Base-by-base conservation (phyloP, 2,329 filamentous ascomycete species). In the Talaromyces verruculosus region DNA sequence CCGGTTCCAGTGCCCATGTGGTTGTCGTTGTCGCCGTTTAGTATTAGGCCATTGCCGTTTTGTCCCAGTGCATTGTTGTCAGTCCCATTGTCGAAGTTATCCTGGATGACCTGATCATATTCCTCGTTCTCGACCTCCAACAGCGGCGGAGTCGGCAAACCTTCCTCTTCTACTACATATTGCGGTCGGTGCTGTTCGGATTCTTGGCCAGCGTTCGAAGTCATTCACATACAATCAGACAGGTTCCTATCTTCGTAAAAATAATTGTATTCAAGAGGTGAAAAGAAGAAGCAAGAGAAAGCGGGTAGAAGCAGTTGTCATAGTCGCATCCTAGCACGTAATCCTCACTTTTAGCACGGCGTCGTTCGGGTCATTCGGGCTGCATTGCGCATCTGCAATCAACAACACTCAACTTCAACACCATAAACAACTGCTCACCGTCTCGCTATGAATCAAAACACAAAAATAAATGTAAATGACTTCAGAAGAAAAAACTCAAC, bases 131-230 rank as follows among this genome's bases (percentile, higher is more conserved):
- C 60, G 7, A n/a, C 47, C 8, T 63, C 35, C 33, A 41, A 28
- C 13, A 39, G 11, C 5, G 39, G 41, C 19, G 58, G 58, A n/a
- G 41, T 22, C n/a, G 43, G 41, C 28, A 53, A n/a, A 17, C 13
- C 61, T 25, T 39, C 61, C 15, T 51, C 45, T 41, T 51, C 43
- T 3, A 35, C 15, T 55, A 63, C 61, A 63, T 63, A 5, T 15
- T 63, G 61, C 3, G 45, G 22, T 43, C 19, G 47, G 7, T 22
- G 10, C n/a, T 28, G 33, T 10, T 55, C 33, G n/a, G 13, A 17
- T 33, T 37, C 17, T 30, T 41, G 47, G 15, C 13, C 19, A 2
- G 8, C 15, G 47, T 37, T 37, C 17, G 47, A 63, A 63, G 61
- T 43, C 61, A 63, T 63, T 28, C 45, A 63, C 35, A 25, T 37